Conservation (phyloP, 768 basidiomycete genomes). For the Xerocomellus intermedius region DNA sequence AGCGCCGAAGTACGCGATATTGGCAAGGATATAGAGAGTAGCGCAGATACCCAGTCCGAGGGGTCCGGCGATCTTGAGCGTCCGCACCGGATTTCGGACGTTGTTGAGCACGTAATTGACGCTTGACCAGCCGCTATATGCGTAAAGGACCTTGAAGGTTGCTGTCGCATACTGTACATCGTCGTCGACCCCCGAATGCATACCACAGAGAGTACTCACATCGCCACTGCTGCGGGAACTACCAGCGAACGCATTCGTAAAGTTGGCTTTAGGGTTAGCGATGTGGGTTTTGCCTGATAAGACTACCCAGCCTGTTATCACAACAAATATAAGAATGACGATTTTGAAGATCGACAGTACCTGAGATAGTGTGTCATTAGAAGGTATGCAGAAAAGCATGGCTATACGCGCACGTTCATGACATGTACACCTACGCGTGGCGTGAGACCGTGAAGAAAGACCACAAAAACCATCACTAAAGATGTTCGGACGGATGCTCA, state of each 20-base stretch:
- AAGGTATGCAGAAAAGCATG: background rate
- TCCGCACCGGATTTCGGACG: slow-evolving; percentile 56
- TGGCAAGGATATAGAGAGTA: slow-evolving; percentile 52
- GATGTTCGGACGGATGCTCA: background rate
- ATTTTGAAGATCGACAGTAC: slow-evolving; percentile 55
- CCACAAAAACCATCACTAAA: slow-evolving; percentile 49
- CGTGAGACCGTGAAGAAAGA: slow-evolving; percentile 50
- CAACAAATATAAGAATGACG: slow-evolving; percentile 50
- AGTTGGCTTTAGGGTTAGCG: slow-evolving; percentile 54
- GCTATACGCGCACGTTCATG: slow-evolving; percentile 48
- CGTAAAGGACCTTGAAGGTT: slow-evolving; percentile 58
- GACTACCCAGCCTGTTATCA: slow-evolving; percentile 60
- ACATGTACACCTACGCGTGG: slow-evolving; percentile 46
- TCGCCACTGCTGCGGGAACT: slow-evolving; percentile 53
- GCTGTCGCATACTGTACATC: slow-evolving; percentile 53
- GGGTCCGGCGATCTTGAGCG: slow-evolving; percentile 60
- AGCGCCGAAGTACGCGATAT: slow-evolving; percentile 55
- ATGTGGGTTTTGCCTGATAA: slow-evolving; percentile 57
- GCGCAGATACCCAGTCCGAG: slow-evolving; percentile 56
- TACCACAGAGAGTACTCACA: slow-evolving; percentile 19
- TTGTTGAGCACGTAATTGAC: slow-evolving; percentile 60
- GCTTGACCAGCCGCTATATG: slow-evolving; percentile 54
- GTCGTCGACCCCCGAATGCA: background rate
- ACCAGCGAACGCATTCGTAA: slow-evolving; percentile 55
- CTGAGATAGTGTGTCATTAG: slow-evolving; percentile 24